Percentiles rank a stretch among this genome's conserved stretches.
Evolutionary conservation across 169 alveolate genomes (phyloP).

Genomic region (Eimeria zaria): DNA sequence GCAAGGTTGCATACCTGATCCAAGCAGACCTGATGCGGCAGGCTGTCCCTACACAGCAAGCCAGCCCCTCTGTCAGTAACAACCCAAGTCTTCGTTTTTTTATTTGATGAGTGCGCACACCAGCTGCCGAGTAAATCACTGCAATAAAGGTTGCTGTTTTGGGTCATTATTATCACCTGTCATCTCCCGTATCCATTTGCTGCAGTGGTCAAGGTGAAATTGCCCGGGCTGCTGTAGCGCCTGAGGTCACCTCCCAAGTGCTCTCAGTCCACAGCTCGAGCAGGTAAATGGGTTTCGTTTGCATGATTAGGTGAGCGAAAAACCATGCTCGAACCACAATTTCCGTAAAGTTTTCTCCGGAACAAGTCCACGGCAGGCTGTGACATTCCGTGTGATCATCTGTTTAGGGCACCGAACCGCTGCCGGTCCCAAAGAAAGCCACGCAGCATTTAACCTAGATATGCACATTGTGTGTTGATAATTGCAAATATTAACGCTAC

Average conservation of each 20-base stretch:
- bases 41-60: constrained; percentile 6
- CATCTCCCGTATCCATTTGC: not conserved
- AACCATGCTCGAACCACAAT: not conserved
- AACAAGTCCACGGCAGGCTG: not conserved
- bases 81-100: not conserved
- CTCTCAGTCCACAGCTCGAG: not conserved
- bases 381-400: not conserved
- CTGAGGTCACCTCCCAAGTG: constrained; percentile 28
- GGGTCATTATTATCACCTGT: not conserved
- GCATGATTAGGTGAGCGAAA: not conserved
- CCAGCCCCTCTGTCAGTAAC: constrained; percentile 20
- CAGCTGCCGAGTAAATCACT: not conserved
- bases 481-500: not conserved
- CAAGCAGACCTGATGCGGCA: not conserved
- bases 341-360: not conserved
- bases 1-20: not conserved
- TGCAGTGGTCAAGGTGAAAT: not conserved
- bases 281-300: not conserved
- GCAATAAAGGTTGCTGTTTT: not conserved
- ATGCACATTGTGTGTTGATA: not conserved
- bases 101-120: constrained; percentile 22
- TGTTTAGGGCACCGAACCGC: not conserved
- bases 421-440: not conserved
- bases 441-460: not conserved
- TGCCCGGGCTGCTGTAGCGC: not conserved